phyloP scores from a whole-genome alignment of 176 grass and related monocot species.

The Aegilops bicornis region DNA sequence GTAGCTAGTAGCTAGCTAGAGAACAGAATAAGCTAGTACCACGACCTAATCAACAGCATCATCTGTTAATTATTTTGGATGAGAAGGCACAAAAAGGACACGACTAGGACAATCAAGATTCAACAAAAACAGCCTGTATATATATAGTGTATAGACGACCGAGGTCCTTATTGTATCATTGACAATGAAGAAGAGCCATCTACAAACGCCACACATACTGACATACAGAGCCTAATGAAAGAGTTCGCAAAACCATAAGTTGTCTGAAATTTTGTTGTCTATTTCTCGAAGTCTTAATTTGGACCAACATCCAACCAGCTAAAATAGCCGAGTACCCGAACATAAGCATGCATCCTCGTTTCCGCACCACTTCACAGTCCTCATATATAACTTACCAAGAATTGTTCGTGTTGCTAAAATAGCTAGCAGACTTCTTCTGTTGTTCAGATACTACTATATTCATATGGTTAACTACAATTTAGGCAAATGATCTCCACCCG shows the following conservation, averaged over 20 bases:
- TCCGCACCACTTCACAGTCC: neutral
- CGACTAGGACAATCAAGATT: neutral
- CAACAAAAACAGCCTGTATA: neutral
- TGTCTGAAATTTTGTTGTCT: neutral
- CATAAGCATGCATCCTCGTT: neutral
- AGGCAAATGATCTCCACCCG: too few relatives aligned
- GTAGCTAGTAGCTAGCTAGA: neutral
- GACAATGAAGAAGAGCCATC: neutral
- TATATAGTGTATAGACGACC: neutral
- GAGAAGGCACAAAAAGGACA: neutral
- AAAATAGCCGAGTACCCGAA: too few relatives aligned
- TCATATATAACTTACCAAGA: neutral
- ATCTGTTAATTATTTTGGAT: neutral
- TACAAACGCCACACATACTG: neutral
- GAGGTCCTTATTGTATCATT: neutral
- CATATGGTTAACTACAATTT: too few relatives aligned
- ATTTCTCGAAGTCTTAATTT: neutral
- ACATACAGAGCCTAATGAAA: neutral
- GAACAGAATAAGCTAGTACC: neutral
- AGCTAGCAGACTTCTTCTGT: too few relatives aligned
- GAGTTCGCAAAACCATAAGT: neutral
- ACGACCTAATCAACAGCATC: too few relatives aligned
- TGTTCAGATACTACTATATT: too few relatives aligned
- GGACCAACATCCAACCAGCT: neutral
- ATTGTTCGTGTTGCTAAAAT: too few relatives aligned